phyloP scores from a whole-genome alignment of 2,329 filamentous ascomycete genomes.

The Lasiodiplodia hormozganensis region DNA sequence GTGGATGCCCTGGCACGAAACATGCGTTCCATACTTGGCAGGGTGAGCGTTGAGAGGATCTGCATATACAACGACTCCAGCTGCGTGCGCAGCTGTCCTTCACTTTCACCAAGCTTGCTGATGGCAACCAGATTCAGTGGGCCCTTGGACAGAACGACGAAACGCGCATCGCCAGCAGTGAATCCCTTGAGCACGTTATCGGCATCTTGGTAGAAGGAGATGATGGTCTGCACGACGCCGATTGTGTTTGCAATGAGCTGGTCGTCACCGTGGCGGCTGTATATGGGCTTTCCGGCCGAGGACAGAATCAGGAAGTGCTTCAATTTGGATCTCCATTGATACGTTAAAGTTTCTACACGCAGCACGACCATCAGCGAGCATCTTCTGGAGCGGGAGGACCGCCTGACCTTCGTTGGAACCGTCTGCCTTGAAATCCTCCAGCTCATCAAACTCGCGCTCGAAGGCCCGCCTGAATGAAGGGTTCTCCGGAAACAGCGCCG shows the following conservation, averaged over 20 bases:
- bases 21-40: slow-evolving; percentile 84
- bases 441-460: slow-evolving; percentile 76
- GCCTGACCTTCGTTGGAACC: slow-evolving; percentile 66
- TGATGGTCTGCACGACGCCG: slow-evolving; percentile 94
- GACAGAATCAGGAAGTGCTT: slow-evolving; percentile 98
- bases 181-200: slow-evolving; percentile 82
- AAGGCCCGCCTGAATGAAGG: slow-evolving; percentile 68
- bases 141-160: slow-evolving; percentile 84
- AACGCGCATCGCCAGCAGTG: slow-evolving; percentile 83
- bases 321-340: slow-evolving; percentile 85
- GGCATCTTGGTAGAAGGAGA: slow-evolving; percentile 90
- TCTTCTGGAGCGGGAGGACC: slow-evolving; percentile 35
- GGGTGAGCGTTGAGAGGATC: slow-evolving; percentile 90
- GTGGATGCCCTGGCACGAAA: slow-evolving; percentile 93
- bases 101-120: slow-evolving; percentile 90
- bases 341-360: slow-evolving; percentile 59
- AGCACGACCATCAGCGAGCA: slow-evolving; percentile 39
- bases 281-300: slow-evolving; percentile 95
- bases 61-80: slow-evolving; percentile 98
- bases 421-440: slow-evolving; percentile 65
- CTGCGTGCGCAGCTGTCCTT: slow-evolving; percentile 83
- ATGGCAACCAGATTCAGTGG: slow-evolving; percentile 94
- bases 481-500: slow-evolving; percentile 57
- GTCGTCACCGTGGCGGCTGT: slow-evolving; percentile 91
- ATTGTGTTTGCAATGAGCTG: slow-evolving; percentile 91